phyloP scores from a whole-genome alignment of 2,329 filamentous ascomycete species.

The Claviceps digitariae region DNA sequence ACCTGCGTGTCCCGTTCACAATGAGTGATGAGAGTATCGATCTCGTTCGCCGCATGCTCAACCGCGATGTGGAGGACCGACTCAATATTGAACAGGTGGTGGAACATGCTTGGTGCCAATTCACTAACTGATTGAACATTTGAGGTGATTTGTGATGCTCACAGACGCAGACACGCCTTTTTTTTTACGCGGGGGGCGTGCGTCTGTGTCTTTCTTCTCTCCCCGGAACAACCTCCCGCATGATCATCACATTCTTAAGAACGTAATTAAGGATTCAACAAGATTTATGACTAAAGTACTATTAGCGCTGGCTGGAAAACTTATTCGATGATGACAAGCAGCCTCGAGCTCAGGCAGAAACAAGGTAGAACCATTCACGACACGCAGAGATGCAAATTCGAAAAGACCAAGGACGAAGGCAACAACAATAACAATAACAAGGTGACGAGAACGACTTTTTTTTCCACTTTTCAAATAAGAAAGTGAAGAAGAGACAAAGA shows the following conservation, averaged over 20 bases:
- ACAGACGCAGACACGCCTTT: neutral
- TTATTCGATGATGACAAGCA: neutral
- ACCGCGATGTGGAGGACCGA: slow-evolving; percentile 72
- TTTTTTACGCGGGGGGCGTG: neutral
- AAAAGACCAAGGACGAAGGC: neutral
- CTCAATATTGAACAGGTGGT: slow-evolving; percentile 81
- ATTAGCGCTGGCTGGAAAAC: neutral
- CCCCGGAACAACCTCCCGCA: neutral
- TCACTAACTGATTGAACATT: neutral
- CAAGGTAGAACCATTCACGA: neutral
- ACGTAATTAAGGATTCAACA: neutral
- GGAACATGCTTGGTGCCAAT: slow-evolving; percentile 66
- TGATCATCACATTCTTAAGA: neutral
- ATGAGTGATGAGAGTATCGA: slow-evolving; percentile 89
- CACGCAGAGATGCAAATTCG: neutral
- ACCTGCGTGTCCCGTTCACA: slow-evolving; percentile 77
- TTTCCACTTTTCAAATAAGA: neutral
- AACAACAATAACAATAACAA: neutral
- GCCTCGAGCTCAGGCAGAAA: neutral
- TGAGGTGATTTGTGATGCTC: neutral
- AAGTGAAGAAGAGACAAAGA: neutral
- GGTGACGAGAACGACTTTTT: neutral
- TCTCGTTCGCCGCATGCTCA: slow-evolving; percentile 79
- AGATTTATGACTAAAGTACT: neutral
- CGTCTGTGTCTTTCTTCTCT: neutral